Base-by-base conservation (phyloP, 441 rosid species). In the Adansonia madagascariensis region DNA sequence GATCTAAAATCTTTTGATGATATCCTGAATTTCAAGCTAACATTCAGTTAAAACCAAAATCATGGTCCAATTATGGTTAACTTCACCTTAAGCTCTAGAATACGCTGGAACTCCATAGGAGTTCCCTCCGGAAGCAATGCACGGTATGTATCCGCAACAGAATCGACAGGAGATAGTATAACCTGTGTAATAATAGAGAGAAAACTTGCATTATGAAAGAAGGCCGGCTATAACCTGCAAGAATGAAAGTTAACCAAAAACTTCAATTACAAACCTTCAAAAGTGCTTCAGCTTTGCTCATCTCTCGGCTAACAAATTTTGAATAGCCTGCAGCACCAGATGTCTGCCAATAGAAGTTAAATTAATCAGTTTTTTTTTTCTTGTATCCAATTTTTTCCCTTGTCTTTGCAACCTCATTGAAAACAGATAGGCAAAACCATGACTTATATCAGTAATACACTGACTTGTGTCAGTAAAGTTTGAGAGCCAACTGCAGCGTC, bases 271-370 rank as follows among this genome's bases (percentile, higher is more conserved):
- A 72, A 77, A 92, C 97, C 98, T 96, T 96, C 67, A 96, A 86
- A 80, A 96, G 98, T 75, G 99, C 98, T 91, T 96, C 99, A 75
- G 98, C 99, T 91, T 92, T 91, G 89, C 98, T 94, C 99, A 96
- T 96, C 89, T 94, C 98, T 79, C 98, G 96, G 87, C 95, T 96
- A 49, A 94, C 97, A 82, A 96, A 96, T 85, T 92, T 94, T 11
- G 94, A 88, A 84, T 94, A 96, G 83, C 93, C 92, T 63, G 97
- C 90, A 82, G 98, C 94, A 82, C 85, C 84, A 39, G 99, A 84
- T 41, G 94, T 86, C 99, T 96, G 90, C 72, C 77, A 71, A 67
- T 57, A 75, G 24, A 59, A 67, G 63, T 47, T 46, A 9, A 47
- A n/a, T 61, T 59, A 2, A 62, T 75, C 77, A 61, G 56, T 20